Base-by-base conservation (phyloP, 306 rosid genomes). In the Cucurbita argyrosperma region DNA sequence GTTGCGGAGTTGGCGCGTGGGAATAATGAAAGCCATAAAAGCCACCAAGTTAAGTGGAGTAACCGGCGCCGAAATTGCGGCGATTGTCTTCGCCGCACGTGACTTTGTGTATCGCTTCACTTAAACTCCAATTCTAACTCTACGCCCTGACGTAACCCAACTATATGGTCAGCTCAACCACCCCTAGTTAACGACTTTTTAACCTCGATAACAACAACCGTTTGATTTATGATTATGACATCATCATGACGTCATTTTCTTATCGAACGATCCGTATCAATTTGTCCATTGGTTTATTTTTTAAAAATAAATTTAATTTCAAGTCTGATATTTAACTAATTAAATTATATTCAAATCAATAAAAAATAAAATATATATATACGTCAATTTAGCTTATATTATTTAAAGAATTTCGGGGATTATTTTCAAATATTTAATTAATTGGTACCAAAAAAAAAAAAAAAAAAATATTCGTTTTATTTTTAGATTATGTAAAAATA, bases 1-100 rank as follows among this genome's bases (percentile, higher is more conserved):
- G 2, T 5, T 1, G 52, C 4, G 52, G 5, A 66, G 38, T 0
- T 4, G 3, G 54, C 38, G 72, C 54, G 72, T 66, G 54, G 72
- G 72, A 0, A 19, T 11, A 5, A 18, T 0, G 21, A 4, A 5
- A 35, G 9, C 16, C 0, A 64, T 12, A 9, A 3, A 65, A 13
- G 42, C 7, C 14, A 8, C n/a, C 0, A 62, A 39, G 26, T 37
- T 38, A 46, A 10, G 26, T 4, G 42, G 45, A 14, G 67, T 15
- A 61, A 4, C 21, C 38, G 42, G 74, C 74, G 57, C 57, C 74
- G 43, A 47, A 68, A 68, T 68, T 68, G 55, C 47, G n/a, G 73
- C n/a, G 7, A 19, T 67, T 68, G 74, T 68, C 56, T 68, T 23
- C 74, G 57, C 8, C 58, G 74, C 74, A 47, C 74, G 23, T 68